Evolutionary conservation across 176 grass and related monocot genomes (phyloP).

Genomic region (Ananas comosus): DNA sequence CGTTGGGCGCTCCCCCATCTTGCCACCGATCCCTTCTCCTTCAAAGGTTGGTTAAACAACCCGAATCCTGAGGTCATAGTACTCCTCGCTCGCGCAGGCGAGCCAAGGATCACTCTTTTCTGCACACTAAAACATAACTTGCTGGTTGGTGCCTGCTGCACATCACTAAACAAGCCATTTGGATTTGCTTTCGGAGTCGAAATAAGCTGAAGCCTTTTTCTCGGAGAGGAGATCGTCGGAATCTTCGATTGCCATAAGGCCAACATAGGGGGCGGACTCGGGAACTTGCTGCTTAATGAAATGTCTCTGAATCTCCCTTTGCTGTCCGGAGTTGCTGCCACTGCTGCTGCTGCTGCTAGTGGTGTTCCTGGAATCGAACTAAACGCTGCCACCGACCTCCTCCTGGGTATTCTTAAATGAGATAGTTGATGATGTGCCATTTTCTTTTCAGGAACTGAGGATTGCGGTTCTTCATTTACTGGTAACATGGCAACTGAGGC

Average conservation of each 20-base stretch:
- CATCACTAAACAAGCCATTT: neutral
- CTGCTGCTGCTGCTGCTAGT: conserved; percentile 2
- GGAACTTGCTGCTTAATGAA: conserved; percentile 48
- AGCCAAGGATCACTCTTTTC: conserved; percentile 13
- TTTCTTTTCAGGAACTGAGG: conserved; percentile 29
- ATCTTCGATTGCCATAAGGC: conserved; percentile 41
- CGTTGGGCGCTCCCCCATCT: conserved; percentile 14
- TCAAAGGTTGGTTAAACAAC: neutral
- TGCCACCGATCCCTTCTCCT: conserved; percentile 5
- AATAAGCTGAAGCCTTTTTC: conserved; percentile 15
- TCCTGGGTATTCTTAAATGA: conserved; percentile 24
- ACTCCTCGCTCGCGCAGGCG: conserved; percentile 7
- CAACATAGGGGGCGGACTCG: conserved; percentile 42
- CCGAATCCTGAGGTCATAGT: neutral
- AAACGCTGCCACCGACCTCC: conserved; percentile 38
- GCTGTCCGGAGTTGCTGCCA: conserved; percentile 40
- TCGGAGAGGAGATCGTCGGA: conserved; percentile 14
- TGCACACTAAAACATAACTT: conserved; percentile 28
- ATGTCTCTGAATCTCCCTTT: conserved; percentile 24
- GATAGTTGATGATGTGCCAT: conserved; percentile 34
- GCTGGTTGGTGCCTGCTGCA: neutral
- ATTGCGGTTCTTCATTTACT: conserved; percentile 24
- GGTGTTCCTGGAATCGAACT: conserved; percentile 35
- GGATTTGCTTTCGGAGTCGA: conserved; percentile 15
- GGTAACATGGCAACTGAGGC: conserved; percentile 51